These are phyloP conservation scores for Colletotrichum sp. DNA, from an alignment of 2,329 filamentous ascomycete genomes.

Conservation along the genomic window DNA sequence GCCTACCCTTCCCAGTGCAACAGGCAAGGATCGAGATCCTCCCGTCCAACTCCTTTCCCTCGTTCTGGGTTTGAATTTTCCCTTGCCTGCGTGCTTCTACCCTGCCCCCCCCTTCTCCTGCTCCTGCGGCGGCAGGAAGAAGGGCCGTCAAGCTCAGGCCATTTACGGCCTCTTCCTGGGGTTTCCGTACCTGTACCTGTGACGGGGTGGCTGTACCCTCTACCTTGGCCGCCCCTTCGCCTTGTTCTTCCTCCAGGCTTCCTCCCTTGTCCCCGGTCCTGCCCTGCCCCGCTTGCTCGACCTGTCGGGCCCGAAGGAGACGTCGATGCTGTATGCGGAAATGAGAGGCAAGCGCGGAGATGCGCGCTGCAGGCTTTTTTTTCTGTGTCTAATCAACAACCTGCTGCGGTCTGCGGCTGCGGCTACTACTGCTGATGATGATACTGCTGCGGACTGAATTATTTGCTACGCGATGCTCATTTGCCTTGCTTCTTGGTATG, in stretches of 20 bases:
- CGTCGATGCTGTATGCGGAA: background rate
- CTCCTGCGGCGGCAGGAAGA: background rate
- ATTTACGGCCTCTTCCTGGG: background rate
- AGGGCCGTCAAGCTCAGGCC: background rate
- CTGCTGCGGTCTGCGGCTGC: background rate
- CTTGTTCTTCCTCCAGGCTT: background rate
- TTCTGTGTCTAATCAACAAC: background rate
- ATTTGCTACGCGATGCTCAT: background rate
- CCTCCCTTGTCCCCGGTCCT: background rate
- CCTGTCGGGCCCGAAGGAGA: background rate
- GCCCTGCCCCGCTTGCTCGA: background rate
- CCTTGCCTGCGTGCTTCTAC: background rate
- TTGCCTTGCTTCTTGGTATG: background rate
- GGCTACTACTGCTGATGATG: background rate
- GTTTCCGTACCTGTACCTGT: background rate
- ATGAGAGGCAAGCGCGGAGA: background rate
- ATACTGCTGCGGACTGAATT: background rate
- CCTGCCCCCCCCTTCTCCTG: background rate
- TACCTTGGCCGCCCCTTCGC: background rate
- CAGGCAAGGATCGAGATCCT: constrained; percentile 14
- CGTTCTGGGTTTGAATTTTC: background rate
- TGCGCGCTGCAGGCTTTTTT: background rate
- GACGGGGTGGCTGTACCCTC: background rate
- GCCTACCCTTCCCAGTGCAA: background rate
- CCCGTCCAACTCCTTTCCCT: constrained; percentile 14